phyloP scores from a whole-genome alignment of 805 yeast species.

The Cyberlindnera maclurae region DNA sequence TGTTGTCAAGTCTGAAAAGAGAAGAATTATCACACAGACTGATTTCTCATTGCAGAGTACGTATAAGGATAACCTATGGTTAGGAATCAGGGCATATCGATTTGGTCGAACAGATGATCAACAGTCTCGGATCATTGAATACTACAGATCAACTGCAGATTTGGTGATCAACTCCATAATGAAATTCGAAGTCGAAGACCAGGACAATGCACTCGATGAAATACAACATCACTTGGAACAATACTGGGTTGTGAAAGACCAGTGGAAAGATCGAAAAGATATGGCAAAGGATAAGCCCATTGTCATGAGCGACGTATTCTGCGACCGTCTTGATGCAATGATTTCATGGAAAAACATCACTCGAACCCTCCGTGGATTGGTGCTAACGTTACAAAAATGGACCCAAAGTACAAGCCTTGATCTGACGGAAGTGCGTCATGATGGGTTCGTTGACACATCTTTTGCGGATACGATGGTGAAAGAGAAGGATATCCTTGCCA shows the following conservation, averaged over 20 bases:
- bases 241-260: constrained; percentile 59
- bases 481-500: constrained; percentile 65
- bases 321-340: constrained; percentile 62
- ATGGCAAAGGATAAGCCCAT: constrained; percentile 75
- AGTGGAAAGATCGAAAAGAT: constrained; percentile 75
- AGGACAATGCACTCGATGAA: constrained; percentile 37
- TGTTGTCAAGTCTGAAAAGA: constrained; percentile 85
- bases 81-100: constrained; percentile 76
- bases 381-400: constrained; percentile 62
- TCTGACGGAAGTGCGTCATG: constrained; percentile 36
- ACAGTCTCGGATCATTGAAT: constrained; percentile 61
- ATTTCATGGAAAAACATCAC: constrained; percentile 80
- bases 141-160: constrained; percentile 67
- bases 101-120: constrained; percentile 76
- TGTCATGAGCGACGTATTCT: constrained; percentile 58
- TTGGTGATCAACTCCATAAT: constrained; percentile 61
- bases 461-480: constrained; percentile 80
- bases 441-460: constrained; percentile 50
- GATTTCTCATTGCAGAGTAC: constrained; percentile 47
- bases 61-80: constrained; percentile 74
- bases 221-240: constrained; percentile 51
- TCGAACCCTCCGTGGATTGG: constrained; percentile 56
- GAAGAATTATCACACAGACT: constrained; percentile 52
- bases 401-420: constrained; percentile 79
- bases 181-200: constrained; percentile 50